Evolutionary conservation across 164 flowering plant genomes (phyloP).

Genomic region (Cinnamomum chago): DNA sequence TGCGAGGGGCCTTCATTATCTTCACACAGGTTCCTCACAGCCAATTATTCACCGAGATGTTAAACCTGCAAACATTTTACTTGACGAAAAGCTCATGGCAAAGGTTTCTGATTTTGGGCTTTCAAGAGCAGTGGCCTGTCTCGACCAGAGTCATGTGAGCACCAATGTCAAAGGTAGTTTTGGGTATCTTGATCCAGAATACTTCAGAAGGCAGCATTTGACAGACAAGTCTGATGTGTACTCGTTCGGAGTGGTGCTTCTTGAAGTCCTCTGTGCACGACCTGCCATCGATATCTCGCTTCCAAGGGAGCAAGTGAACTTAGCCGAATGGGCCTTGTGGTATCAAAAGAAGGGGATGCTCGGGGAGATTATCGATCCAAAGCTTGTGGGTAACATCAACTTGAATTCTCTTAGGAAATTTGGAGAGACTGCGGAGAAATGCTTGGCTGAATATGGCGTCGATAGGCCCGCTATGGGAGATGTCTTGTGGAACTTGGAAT

Average conservation of each 20-base stretch:
- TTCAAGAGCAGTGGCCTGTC: slow-evolving; percentile 8
- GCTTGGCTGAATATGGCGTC: slow-evolving; percentile 71
- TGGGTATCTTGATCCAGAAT: slow-evolving; percentile 26
- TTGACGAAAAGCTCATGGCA: slow-evolving; percentile 21
- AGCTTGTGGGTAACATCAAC: slow-evolving; percentile 43
- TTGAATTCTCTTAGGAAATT: slow-evolving; percentile 49
- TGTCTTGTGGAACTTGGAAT: slow-evolving; percentile 75
- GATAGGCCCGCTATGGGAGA: slow-evolving; percentile 84
- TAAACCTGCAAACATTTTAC: slow-evolving; percentile 24
- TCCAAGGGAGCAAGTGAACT: slow-evolving; percentile 58
- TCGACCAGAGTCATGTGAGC: slow-evolving; percentile 22
- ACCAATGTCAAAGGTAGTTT: slow-evolving; percentile 28
- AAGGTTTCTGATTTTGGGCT: slow-evolving; percentile 29
- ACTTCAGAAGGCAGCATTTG: slow-evolving; percentile 16
- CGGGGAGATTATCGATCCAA: slow-evolving; percentile 51
- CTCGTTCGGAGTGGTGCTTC: slow-evolving; percentile 23
- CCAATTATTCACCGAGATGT: slow-evolving; percentile 28
- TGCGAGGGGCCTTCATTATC: slow-evolving; percentile 26
- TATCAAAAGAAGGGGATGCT: slow-evolving; percentile 54
- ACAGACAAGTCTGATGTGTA: slow-evolving; percentile 22
- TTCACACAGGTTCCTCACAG: slow-evolving; percentile 22
- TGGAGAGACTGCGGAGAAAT: slow-evolving; percentile 67
- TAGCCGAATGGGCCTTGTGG: slow-evolving; percentile 73
- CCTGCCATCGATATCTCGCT: slow-evolving; percentile 64
- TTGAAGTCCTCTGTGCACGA: slow-evolving; percentile 44